Percentiles rank a stretch among this genome's conserved stretches.
These are phyloP conservation scores for Cryphonectria japonica DNA, from an alignment of 2,329 filamentous ascomycete genomes.

Conservation along the genomic window DNA sequence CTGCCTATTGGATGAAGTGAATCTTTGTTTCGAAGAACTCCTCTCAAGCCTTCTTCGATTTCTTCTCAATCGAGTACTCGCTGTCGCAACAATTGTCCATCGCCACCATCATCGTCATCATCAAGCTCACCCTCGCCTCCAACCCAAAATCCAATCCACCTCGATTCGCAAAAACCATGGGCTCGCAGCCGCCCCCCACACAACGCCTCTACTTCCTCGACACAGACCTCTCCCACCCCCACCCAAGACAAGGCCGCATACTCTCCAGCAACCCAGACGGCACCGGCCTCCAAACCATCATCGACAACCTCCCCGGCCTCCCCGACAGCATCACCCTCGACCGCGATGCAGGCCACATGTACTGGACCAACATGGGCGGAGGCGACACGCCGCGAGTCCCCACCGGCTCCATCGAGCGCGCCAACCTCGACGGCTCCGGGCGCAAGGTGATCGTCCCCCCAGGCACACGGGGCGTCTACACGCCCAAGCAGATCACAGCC, in stretches of 20 bases:
- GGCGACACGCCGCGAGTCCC: constrained; percentile 44
- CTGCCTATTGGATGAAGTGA: too few relatives aligned
- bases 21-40: too few relatives aligned
- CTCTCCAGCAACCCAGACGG: constrained; percentile 33
- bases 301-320: constrained; percentile 34
- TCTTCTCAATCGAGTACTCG: background rate
- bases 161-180: constrained; percentile 15
- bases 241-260: constrained; percentile 31
- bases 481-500: constrained; percentile 49
- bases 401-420: constrained; percentile 40
- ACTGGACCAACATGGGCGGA: constrained; percentile 57
- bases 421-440: constrained; percentile 54
- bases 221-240: constrained; percentile 33
- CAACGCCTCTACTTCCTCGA: constrained; percentile 37
- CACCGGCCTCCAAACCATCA: constrained; percentile 32
- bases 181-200: constrained; percentile 12
- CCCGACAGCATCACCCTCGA: constrained; percentile 52
- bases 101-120: background rate
- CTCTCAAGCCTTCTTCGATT: background rate
- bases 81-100: too few relatives aligned
- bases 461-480: constrained; percentile 48
- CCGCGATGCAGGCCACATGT: constrained; percentile 41
- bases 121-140: background rate
- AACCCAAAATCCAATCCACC: too few relatives aligned
- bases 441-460: constrained; percentile 46